Conservation (phyloP, 306 rosid genomes). For the Dicorynia guianensis region DNA sequence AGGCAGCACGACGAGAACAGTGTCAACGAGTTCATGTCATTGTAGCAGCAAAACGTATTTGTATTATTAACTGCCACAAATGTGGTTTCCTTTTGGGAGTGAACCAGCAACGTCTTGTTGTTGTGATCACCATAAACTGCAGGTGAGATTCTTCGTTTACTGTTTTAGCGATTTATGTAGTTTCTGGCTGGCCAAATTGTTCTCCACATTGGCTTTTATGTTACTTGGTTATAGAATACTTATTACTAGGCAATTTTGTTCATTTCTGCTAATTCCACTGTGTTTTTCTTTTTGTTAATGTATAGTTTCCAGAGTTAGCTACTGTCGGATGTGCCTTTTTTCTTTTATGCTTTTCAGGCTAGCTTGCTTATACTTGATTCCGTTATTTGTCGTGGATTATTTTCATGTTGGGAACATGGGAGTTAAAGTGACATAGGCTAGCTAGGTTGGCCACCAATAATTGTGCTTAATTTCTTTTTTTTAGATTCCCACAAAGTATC, state of each 20-base stretch:
- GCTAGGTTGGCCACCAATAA: too few relatives aligned
- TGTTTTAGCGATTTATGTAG: slow-evolving; percentile 34
- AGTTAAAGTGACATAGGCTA: too few relatives aligned
- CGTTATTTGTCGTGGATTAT: not conserved
- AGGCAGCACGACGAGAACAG: slow-evolving; percentile 97
- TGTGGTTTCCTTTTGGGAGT: slow-evolving; percentile 92
- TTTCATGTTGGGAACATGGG: too few relatives aligned
- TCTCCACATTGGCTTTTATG: slow-evolving; percentile 22
- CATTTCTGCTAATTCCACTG: not conserved
- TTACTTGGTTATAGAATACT: slow-evolving; percentile 31
- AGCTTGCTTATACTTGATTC: not conserved
- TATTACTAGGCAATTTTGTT: slow-evolving; percentile 2
- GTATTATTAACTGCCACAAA: slow-evolving; percentile 97
- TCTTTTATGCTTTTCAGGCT: not conserved
- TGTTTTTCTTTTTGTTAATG: not conserved
- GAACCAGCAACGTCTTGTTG: slow-evolving; percentile 86
- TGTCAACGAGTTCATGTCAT: slow-evolving; percentile 99
- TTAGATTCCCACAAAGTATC: too few relatives aligned
- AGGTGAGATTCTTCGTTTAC: slow-evolving; percentile 59
- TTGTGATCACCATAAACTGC: slow-evolving; percentile 95
- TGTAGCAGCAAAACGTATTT: slow-evolving; percentile 84
- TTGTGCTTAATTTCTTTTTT: too few relatives aligned
- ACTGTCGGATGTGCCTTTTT: slow-evolving; percentile 18
- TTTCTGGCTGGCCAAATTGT: slow-evolving; percentile 25
- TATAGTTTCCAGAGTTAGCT: slow-evolving; percentile 6